A percentile compares a stretch with the other conserved stretches of the same genome.
Conservation (phyloP, 441 rosid genomes). For the Syzygium malaccense region DNA sequence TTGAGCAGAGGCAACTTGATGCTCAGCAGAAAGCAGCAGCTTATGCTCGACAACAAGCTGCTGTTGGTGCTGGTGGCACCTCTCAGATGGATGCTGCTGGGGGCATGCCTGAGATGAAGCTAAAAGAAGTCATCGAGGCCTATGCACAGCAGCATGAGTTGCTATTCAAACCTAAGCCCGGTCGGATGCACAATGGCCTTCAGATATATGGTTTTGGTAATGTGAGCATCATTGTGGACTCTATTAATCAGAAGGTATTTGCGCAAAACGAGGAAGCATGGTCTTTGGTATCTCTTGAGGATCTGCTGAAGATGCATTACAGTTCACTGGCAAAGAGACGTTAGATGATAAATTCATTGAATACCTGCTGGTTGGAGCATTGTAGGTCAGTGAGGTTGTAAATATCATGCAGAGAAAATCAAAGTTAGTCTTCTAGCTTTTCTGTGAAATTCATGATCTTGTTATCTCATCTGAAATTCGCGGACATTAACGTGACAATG, state of each 20-base stretch:
- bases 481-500: not conserved
- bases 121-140: constrained; percentile 80
- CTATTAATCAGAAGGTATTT: constrained; percentile 57
- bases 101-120: constrained; percentile 37
- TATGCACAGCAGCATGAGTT: constrained; percentile 73
- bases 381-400: not conserved
- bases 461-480: not conserved
- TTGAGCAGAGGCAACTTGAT: constrained; percentile 60
- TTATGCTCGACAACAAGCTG: constrained; percentile 32
- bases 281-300: constrained; percentile 46
- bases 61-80: constrained; percentile 18
- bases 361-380: not conserved
- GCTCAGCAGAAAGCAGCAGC: constrained; percentile 50
- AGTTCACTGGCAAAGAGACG: constrained; percentile 4
- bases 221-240: constrained; percentile 59
- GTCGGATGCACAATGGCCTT: constrained; percentile 73
- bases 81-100: constrained; percentile 23
- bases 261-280: constrained; percentile 67
- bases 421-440: not conserved
- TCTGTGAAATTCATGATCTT: not conserved
- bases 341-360: not conserved
- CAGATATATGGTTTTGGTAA: constrained; percentile 89
- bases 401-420: not conserved
- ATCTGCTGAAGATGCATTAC: constrained; percentile 11
- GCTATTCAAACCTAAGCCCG: constrained; percentile 70